Base-by-base conservation (phyloP, 805 yeast genomes). In the Teunomyces lycoperdinae region DNA sequence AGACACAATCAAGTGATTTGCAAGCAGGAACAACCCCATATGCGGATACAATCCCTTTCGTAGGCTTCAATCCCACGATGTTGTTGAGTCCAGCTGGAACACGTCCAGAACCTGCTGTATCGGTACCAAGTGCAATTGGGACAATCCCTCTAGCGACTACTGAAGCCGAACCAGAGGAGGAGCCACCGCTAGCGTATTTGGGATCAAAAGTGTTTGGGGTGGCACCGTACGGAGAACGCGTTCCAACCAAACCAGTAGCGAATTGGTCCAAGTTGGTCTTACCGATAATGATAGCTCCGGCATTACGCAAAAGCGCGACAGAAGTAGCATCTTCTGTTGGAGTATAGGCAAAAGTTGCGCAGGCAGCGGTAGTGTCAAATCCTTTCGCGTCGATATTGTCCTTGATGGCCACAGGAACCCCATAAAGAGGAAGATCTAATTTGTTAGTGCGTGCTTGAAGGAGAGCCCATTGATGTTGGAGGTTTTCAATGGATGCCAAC, bases 11-110 rank as follows among this genome's bases (percentile, higher is more conserved):
- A 45, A 92, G 77, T 1, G 97, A 89, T 64, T 85, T 88, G 70
- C 99, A 92, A 13, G 98, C 98, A 11, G 98, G 98, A 5, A 94
- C 94, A n/a, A 92, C 96, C 52, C 99, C 99, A 3, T 74, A 65
- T 49, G 95, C 83, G 7, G 96, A 87, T 58, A 92, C 84, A 0
- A 81, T 81, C 47, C 99, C 99, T 52, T 83, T 82, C 1, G 97
- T 84, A 33, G 99, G 98, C 68, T 92, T 92, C 55, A 94, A 78
- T 16, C 98, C 98, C 54, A 92, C 79, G 57, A 90, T 70, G 67
- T 94, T 94, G 77, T 92, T 92, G 55, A 92, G 75, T 28, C 90
- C 92, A 24, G 98, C 98, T 26, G 99, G 99, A 29, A 92, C 99
- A 61, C 99, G 81, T 36, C 97, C 97, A 5, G 96, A 89, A 17